Conservation (phyloP, 345 rosid genomes). For the Zanthoxylum bungeanum region DNA sequence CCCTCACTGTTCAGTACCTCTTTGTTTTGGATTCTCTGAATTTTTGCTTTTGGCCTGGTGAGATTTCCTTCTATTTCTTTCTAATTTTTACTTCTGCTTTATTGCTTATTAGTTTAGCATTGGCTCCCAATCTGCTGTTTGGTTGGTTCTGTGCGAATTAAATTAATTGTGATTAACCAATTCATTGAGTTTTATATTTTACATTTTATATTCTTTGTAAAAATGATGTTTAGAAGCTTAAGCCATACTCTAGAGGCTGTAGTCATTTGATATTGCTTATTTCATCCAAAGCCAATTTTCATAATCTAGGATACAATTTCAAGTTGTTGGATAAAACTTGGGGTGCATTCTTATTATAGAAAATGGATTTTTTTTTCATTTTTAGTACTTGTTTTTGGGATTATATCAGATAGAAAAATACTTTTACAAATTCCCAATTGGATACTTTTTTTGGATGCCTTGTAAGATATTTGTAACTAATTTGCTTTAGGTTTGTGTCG, state of each 20-base stretch:
- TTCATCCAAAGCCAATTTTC: not conserved
- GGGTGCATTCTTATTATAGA: not conserved
- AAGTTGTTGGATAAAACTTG: not conserved
- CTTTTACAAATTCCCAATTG: not conserved
- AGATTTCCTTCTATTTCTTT: too few species aligned
- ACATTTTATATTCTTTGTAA: too few species aligned
- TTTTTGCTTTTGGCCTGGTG: constrained; percentile 91
- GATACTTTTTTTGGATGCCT: not conserved
- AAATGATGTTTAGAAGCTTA: too few species aligned
- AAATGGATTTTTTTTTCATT: too few species aligned
- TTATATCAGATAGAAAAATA: too few species aligned
- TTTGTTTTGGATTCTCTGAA: constrained; percentile 73
- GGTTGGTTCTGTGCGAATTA: too few species aligned
- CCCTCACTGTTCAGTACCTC: constrained; percentile 73
- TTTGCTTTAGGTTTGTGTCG: not conserved
- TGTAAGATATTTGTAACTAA: not conserved
- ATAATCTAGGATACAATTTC: not conserved
- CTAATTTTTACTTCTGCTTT: not conserved
- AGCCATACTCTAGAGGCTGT: not conserved
- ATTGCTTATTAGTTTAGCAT: not conserved
- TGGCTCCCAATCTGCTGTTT: too few species aligned
- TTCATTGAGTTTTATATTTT: too few species aligned
- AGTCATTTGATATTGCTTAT: not conserved
- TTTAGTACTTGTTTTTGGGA: not conserved
- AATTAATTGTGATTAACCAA: too few species aligned